Evolutionary conservation across 805 yeast species (phyloP).

Genomic region (Candida taoyuanica): DNA sequence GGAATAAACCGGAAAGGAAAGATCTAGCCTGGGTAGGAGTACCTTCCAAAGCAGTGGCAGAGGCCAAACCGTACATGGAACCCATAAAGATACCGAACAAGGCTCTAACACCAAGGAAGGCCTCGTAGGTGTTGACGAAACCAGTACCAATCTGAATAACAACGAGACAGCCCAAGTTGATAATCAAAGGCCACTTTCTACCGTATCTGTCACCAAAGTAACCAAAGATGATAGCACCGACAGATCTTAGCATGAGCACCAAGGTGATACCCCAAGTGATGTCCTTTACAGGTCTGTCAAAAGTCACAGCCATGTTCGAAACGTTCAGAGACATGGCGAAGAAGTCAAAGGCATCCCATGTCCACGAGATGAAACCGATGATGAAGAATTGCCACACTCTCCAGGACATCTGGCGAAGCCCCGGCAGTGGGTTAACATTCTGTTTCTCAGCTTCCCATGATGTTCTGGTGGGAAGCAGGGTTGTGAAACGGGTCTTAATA

Average conservation of each 20-base stretch:
- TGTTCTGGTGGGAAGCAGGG: conserved; percentile 44
- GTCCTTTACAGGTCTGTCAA: conserved; percentile 42
- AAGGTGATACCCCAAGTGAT: conserved; percentile 57
- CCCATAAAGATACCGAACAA: conserved; percentile 57
- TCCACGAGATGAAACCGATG: conserved; percentile 55
- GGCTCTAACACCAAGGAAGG: conserved; percentile 60
- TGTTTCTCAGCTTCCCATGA: conserved; percentile 29
- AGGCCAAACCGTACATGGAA: conserved; percentile 40
- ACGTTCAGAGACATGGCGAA: conserved; percentile 54
- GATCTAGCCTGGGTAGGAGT: conserved; percentile 52
- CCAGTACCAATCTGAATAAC: conserved; percentile 61
- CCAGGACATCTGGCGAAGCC: conserved; percentile 42
- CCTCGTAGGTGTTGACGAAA: conserved; percentile 49
- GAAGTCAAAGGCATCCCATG: conserved; percentile 64
- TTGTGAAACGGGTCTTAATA: conserved; percentile 39
- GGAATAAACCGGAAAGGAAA: conserved; percentile 62
- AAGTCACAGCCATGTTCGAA: conserved; percentile 40
- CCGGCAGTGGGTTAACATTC: conserved; percentile 59
- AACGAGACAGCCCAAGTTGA: conserved; percentile 42
- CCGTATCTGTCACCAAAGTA: conserved; percentile 56
- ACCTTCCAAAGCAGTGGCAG: conserved; percentile 40
- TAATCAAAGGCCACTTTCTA: conserved; percentile 52
- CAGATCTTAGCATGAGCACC: conserved; percentile 63
- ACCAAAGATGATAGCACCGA: conserved; percentile 60
- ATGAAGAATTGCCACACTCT: conserved; percentile 51